phyloP scores from a whole-genome alignment of 2,329 filamentous ascomycete species.

The Didymella pomorum region DNA sequence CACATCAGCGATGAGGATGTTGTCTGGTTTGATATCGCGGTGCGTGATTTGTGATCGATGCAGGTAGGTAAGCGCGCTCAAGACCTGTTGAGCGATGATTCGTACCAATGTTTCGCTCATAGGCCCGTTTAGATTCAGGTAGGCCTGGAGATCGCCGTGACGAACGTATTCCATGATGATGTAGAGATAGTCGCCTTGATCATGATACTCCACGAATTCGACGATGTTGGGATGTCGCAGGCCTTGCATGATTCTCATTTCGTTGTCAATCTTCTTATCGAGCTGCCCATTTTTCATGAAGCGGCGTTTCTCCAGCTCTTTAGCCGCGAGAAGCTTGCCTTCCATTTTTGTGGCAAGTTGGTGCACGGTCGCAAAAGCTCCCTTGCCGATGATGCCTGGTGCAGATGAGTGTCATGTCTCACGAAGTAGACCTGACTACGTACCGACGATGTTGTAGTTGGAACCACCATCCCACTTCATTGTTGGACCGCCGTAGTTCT shows the following conservation, averaged over 20 bases:
- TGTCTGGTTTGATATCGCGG: slow-evolving; percentile 98
- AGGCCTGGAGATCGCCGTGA: slow-evolving; percentile 81
- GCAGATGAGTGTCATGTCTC: slow-evolving; percentile 8
- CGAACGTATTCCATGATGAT: slow-evolving; percentile 97
- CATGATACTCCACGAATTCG: slow-evolving; percentile 86
- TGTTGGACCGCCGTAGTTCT: slow-evolving; percentile 56
- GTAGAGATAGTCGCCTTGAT: slow-evolving; percentile 81
- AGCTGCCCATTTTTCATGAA: slow-evolving; percentile 93
- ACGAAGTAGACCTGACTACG: slow-evolving; percentile 2
- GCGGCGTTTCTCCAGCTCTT: slow-evolving; percentile 90
- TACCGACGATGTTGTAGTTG: slow-evolving; percentile 78
- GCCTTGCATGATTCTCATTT: slow-evolving; percentile 93
- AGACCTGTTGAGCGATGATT: slow-evolving; percentile 75
- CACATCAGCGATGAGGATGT: slow-evolving; percentile 81
- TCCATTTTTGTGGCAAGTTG: slow-evolving; percentile 86
- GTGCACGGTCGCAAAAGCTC: slow-evolving; percentile 94
- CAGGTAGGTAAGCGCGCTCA: slow-evolving; percentile 84
- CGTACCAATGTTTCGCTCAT: slow-evolving; percentile 75
- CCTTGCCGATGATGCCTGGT: slow-evolving; percentile 79
- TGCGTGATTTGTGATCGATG: slow-evolving; percentile 91
- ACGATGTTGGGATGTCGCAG: slow-evolving; percentile 90
- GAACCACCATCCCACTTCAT: slow-evolving; percentile 83
- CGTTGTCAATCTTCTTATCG: slow-evolving; percentile 92
- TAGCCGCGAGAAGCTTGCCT: slow-evolving; percentile 85
- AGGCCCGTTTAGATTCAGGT: slow-evolving; percentile 67